Evolutionary conservation across 495 filamentous ascomycete species (phyloP).

Genomic region (Trichoderma orchidacearum): DNA sequence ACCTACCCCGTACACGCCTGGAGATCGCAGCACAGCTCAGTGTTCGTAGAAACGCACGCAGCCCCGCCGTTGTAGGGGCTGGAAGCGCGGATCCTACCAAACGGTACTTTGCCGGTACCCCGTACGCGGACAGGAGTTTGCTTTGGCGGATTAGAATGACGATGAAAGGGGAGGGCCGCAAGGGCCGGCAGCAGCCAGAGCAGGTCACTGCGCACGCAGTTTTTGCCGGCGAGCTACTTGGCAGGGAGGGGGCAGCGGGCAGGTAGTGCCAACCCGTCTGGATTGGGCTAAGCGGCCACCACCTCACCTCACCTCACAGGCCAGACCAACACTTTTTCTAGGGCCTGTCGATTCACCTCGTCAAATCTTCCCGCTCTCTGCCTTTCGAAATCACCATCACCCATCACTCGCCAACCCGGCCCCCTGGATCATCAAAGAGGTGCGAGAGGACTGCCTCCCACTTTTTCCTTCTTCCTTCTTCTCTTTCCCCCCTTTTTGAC

Average conservation of each 20-base stretch:
- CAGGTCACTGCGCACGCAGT: not conserved
- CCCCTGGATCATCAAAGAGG: not conserved
- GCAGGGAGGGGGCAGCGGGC: not conserved
- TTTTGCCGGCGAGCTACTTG: not conserved
- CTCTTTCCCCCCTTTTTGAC: not conserved
- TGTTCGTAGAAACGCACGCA: no score
- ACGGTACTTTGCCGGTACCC: not conserved
- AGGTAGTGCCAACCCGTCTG: no score
- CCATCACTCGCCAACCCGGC: not conserved
- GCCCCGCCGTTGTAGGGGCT: no score
- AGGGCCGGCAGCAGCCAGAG: not conserved
- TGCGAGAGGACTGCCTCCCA: not conserved
- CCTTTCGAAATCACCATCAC: not conserved
- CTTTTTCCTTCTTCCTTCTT: not conserved
- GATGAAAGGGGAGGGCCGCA: not conserved
- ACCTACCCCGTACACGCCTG: no score
- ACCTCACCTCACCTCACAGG: conserved; percentile 1
- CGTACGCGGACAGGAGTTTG: not conserved
- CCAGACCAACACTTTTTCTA: not conserved
- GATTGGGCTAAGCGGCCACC: conserved; percentile 1
- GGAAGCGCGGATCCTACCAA: not conserved
- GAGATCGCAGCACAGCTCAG: no score
- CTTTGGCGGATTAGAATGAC: not conserved
- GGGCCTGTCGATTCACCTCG: not conserved
- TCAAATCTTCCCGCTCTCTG: not conserved